A percentile compares a stretch with the other conserved stretches of the same genome.
These are phyloP conservation scores for Leccinum pachyderme DNA, from an alignment of 1,284 basidiomycete genomes.

Conservation along the genomic window DNA sequence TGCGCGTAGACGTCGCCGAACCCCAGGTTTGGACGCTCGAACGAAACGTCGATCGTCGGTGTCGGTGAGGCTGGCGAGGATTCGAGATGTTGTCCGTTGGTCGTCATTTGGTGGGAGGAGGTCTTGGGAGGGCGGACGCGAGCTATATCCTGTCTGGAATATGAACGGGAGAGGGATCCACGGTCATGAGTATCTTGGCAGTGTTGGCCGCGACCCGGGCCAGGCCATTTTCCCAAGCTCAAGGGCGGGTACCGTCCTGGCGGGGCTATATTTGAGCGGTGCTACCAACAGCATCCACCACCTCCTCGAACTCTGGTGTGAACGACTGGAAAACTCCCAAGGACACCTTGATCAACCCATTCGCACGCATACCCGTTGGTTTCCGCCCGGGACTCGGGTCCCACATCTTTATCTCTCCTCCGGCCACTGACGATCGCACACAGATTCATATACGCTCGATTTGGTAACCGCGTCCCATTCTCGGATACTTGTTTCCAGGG, in stretches of 20 bases:
- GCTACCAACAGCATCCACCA: neutral
- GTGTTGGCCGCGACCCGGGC: neutral
- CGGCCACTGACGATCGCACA: neutral
- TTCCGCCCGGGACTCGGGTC: neutral
- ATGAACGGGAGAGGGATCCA: no score
- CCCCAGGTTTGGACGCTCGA: constrained; percentile 8
- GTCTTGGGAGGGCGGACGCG: neutral
- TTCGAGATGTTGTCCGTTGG: neutral
- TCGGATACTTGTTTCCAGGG: neutral
- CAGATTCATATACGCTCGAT: neutral
- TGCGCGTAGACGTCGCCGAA: neutral
- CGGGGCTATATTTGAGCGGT: neutral
- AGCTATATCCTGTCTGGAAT: neutral
- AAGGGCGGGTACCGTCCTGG: neutral
- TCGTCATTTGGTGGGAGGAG: neutral
- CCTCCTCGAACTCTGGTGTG: neutral
- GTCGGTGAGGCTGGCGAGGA: constrained; percentile 17
- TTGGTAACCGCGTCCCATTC: neutral
- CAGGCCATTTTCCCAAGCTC: neutral
- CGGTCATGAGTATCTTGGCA: neutral
- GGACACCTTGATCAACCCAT: neutral
- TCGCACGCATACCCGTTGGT: neutral
- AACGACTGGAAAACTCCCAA: neutral
- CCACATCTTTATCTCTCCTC: neutral
- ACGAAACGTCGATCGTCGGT: constrained; percentile 20